Conservation (phyloP, 495 filamentous ascomycete species). For the Hypomontagnella submonticulosa region DNA sequence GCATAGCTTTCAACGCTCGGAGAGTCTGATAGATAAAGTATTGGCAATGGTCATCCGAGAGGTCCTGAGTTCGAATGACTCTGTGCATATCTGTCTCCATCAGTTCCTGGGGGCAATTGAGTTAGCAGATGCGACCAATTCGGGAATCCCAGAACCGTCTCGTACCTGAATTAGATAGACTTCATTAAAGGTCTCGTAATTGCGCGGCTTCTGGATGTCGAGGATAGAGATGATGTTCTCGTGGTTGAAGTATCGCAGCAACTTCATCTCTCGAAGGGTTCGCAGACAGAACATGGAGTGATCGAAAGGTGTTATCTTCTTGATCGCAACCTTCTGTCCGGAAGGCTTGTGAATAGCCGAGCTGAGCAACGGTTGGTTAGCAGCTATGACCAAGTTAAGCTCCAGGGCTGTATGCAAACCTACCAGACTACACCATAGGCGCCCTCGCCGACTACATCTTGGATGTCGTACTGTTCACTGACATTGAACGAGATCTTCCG, state of each 20-base stretch:
- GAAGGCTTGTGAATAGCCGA: slow-evolving; percentile 99
- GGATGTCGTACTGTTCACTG: slow-evolving; percentile 98
- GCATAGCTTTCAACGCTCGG: slow-evolving; percentile 98
- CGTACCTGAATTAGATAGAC: slow-evolving; percentile 98
- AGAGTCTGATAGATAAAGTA: slow-evolving; percentile 99
- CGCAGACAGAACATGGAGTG: slow-evolving; percentile 99
- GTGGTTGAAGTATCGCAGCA: slow-evolving; percentile 99
- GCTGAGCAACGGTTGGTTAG: slow-evolving; percentile 61
- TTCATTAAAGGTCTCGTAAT: slow-evolving; percentile 95
- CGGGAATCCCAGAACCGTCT: background rate
- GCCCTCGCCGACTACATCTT: slow-evolving; percentile 98
- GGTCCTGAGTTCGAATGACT: slow-evolving; percentile 97
- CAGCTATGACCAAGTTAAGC: slow-evolving; percentile 1
- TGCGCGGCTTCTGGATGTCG: slow-evolving; percentile 97
- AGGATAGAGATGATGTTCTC: slow-evolving; percentile 99
- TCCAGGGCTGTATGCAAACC: slow-evolving; percentile 44
- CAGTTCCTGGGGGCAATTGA: slow-evolving; percentile 72
- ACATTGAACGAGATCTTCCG: slow-evolving; percentile 99
- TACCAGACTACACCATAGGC: slow-evolving; percentile 99
- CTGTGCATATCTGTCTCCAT: slow-evolving; percentile 99
- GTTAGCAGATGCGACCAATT: slow-evolving; percentile 25
- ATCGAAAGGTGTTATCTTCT: slow-evolving; percentile 99
- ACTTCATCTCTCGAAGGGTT: slow-evolving; percentile 99
- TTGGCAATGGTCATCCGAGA: slow-evolving; percentile 99
- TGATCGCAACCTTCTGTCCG: slow-evolving; percentile 98